Evolutionary conservation across 768 basidiomycete genomes (phyloP).

Genomic region (Boletus fagicola): DNA sequence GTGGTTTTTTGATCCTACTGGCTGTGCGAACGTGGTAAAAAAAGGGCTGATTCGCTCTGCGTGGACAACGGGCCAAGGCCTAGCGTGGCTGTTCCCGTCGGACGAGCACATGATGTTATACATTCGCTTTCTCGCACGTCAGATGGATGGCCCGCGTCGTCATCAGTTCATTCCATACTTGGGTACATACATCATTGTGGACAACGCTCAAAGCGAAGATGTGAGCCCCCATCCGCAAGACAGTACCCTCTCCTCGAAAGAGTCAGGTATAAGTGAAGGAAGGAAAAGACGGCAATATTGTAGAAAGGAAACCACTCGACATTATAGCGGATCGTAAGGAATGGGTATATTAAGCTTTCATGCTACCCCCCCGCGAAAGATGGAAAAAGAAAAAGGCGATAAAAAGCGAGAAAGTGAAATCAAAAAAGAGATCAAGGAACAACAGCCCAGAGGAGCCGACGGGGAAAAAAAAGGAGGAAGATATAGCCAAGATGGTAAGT

Average conservation of each 20-base stretch:
- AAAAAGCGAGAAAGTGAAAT: constrained; percentile 1
- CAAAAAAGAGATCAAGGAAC: constrained; percentile 6
- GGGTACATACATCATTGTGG: constrained; percentile 17
- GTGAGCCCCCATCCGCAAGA: not conserved
- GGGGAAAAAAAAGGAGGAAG: constrained; percentile 4
- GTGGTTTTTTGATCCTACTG: not conserved
- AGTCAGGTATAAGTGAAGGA: not conserved
- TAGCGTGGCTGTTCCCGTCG: not conserved
- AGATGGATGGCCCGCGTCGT: not conserved
- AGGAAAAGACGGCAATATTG: constrained; percentile 3
- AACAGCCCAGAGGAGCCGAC: constrained; percentile 4
- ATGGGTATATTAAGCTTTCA: constrained; percentile 28
- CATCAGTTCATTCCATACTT: constrained; percentile 16
- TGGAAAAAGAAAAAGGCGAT: not conserved
- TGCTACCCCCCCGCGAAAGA: constrained; percentile 15
- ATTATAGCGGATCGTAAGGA: constrained; percentile 24
- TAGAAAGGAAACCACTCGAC: constrained; percentile 6
- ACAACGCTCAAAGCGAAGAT: constrained; percentile 1
- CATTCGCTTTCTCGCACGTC: not conserved
- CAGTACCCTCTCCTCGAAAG: constrained; percentile 3
- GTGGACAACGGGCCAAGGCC: not conserved
- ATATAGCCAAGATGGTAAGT: constrained; percentile 25
- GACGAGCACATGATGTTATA: not conserved
- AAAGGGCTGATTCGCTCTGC: no score
- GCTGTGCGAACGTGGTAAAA: not conserved